Conservation (phyloP, 768 basidiomycete species). For the Neoboletus magnificus region DNA sequence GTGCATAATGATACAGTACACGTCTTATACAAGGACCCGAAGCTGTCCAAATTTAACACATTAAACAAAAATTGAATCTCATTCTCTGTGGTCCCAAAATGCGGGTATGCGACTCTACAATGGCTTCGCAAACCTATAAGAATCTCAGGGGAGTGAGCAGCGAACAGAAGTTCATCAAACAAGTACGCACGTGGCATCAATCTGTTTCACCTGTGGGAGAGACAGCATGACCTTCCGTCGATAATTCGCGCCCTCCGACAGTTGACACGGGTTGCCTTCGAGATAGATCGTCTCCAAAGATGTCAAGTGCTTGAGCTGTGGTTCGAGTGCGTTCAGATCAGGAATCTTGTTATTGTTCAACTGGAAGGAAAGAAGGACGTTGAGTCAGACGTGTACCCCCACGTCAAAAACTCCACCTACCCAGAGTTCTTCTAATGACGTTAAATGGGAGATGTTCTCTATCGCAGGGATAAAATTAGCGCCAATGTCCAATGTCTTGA, state of each 20-base stretch:
- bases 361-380: constrained; percentile 38
- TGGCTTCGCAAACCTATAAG: constrained; percentile 53
- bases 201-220: constrained; percentile 85
- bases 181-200: constrained; percentile 89
- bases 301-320: constrained; percentile 56
- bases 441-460: constrained; percentile 80
- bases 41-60: neutral
- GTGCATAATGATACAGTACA: neutral
- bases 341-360: constrained; percentile 85
- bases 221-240: constrained; percentile 86
- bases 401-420: constrained; percentile 39
- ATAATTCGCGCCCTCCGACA: constrained; percentile 70
- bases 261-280: constrained; percentile 92
- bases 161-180: neutral
- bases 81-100: neutral
- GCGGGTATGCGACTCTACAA: constrained; percentile 85
- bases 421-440: constrained; percentile 89
- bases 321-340: constrained; percentile 62
- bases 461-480: constrained; percentile 78
- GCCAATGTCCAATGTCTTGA: constrained; percentile 85
- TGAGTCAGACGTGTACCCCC: neutral
- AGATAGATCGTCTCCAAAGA: constrained; percentile 88
- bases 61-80: constrained; percentile 44
- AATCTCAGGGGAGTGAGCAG: constrained; percentile 1
- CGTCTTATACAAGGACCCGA: neutral